Base-by-base conservation (phyloP, 345 rosid genomes). In the Acer yangbiense region DNA sequence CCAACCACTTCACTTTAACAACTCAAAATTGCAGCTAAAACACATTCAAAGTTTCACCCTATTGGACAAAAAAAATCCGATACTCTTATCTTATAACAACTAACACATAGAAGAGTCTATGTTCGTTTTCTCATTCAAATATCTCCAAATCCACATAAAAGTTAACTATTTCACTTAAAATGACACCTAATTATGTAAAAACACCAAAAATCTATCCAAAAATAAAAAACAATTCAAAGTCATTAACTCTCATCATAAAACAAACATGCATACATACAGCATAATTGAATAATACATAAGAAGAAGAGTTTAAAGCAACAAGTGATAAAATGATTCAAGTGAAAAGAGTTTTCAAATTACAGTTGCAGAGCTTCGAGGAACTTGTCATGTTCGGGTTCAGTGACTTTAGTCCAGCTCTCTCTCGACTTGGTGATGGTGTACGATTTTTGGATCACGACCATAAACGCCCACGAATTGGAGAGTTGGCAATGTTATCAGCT, bases 321-420 rank as follows among this genome's bases (percentile, higher is more conserved):
- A 2, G 35, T 2, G 10, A 27, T 3, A 48, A 6, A 46, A 18
- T 0, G 63, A 58, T 48, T 10, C 10, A 20, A 7, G n/a, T 18
- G 58, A 78, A 69, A 46, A 76, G 70, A 63, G 75, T 6, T 55
- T 55, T 43, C 3, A 43, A 79, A 81, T 90, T 86, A 93, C 98
- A 93, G 89, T 83, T 93, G 98, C 41, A 93, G 92, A 76, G 98
- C 97, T 85, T 91, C 98, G 32, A 93, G 93, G 77, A 93, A 93
- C 82, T 93, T 93, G 82, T 93, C 98, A 82, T 93, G 97, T 81
- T 93, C 98, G n/a, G 98, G 98, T 20, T 93, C 98, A 23, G 25
- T 23, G 25, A 23, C 25, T 23, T 23, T 1, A 9, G 97, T 93
- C 98, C 97, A 93, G 90, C 92, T 93, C 90, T 93, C 94, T 63